These are phyloP conservation scores for Coelastrella sp. DNA, from an alignment of 139 green algal species.

Conservation along the genomic window DNA sequence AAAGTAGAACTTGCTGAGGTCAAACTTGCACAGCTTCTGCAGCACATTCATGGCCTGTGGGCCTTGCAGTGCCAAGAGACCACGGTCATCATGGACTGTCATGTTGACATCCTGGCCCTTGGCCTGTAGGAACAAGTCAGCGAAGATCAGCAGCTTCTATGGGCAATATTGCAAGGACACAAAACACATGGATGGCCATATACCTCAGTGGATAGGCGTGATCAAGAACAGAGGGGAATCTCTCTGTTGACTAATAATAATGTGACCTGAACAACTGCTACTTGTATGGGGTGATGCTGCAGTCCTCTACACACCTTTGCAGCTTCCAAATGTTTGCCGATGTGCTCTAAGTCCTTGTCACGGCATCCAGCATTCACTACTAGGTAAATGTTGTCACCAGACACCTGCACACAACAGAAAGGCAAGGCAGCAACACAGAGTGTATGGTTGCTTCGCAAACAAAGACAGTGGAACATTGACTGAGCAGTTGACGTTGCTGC, in stretches of 20 bases:
- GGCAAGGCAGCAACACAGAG: not conserved
- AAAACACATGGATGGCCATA: too few species aligned
- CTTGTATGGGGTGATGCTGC: too few species aligned
- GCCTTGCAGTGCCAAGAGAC: constrained; percentile 94
- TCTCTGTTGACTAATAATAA: too few species aligned
- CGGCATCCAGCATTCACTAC: constrained; percentile 98
- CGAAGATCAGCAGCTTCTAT: not conserved
- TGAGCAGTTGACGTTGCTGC: too few species aligned
- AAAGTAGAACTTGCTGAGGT: constrained; percentile 95
- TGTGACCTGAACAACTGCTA: too few species aligned
- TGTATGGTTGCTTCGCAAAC: too few species aligned
- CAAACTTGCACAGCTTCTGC: constrained; percentile 60
- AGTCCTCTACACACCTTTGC: too few species aligned
- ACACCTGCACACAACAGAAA: constrained; percentile 75
- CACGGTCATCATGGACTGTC: constrained; percentile 89
- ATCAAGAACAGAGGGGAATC: too few species aligned
- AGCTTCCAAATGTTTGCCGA: constrained; percentile 82
- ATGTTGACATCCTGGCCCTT: constrained; percentile 75
- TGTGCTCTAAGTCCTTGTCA: constrained; percentile 97
- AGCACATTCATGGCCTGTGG: constrained; percentile 74
- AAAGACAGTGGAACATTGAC: too few species aligned
- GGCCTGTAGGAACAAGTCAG: constrained; percentile 48
- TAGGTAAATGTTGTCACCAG: constrained; percentile 89
- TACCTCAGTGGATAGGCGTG: too few species aligned
- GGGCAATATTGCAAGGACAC: not conserved